Conservation (phyloP, 345 rosid genomes). For the Brassica cretica region DNA sequence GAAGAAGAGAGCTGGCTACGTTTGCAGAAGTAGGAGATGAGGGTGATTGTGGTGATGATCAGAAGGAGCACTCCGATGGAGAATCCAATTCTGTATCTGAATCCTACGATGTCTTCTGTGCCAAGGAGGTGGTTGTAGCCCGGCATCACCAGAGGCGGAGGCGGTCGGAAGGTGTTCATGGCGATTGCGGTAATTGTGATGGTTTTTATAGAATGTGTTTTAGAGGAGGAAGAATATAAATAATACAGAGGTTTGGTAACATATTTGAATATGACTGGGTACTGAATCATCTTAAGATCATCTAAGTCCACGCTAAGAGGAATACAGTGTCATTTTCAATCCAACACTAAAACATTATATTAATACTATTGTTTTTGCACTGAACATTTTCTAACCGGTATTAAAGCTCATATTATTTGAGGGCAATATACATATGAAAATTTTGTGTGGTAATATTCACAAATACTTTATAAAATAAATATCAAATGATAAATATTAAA, state of each 20-base stretch:
- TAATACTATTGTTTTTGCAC: neutral
- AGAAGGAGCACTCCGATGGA: constrained; percentile 53
- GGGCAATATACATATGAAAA: neutral
- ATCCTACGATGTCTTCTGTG: constrained; percentile 43
- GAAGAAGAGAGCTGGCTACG: constrained; percentile 36
- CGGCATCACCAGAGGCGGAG: constrained; percentile 15
- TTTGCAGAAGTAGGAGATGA: constrained; percentile 54
- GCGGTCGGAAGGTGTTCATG: constrained; percentile 32
- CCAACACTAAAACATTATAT: neutral
- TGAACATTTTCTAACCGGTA: neutral
- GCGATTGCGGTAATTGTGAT: neutral
- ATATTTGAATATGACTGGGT: constrained; percentile 13
- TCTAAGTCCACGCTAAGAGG: constrained; percentile 29
- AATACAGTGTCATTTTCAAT: neutral
- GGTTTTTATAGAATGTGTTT: neutral
- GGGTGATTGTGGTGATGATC: constrained; percentile 48
- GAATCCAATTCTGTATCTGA: constrained; percentile 53
- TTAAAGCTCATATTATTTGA: neutral
- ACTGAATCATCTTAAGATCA: constrained; percentile 26
- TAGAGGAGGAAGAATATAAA: constrained; percentile 1
- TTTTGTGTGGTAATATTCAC: neutral
- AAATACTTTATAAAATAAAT: neutral
- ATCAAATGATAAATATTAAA: too few species aligned
- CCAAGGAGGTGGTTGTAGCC: constrained; percentile 34
- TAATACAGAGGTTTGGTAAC: constrained; percentile 29